Base-by-base conservation (phyloP, 345 rosid genomes). In the Lepidium aucheri region DNA sequence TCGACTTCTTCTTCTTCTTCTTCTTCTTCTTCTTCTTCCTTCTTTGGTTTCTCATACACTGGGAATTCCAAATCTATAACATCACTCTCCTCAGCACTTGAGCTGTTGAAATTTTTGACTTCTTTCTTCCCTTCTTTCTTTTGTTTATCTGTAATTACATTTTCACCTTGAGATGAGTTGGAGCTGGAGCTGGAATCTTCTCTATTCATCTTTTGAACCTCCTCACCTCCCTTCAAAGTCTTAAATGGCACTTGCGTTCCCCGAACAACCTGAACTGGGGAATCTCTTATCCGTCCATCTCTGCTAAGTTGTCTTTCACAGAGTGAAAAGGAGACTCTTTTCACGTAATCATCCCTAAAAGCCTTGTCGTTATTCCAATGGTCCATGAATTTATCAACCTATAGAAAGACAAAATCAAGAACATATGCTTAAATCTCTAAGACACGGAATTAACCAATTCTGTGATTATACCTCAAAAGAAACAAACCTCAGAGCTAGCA, bases 261-360 rank as follows among this genome's bases (percentile, higher is more conserved):
- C 13, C 38, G 56, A 16, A 26, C 82, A 43, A 74, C 77, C 53
- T 78, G 42, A 32, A 82, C 88, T 77, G 74, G 84, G 46, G 83
- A 84, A 70, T 79, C 80, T 78, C 87, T 86, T 1, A 76, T 83
- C 62, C 96, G 78, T 55, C 95, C 96, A 76, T 94, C 99, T 73
- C 78, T 75, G 69, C 88, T 78, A 78, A 91, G 39, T 69, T 80
- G 85, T 45, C 97, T 80, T 45, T 54, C 75, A 74, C 81, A 87
- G 53, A 88, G 80, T 33, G 96, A 94, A 41, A 47, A 13, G 65
- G 87, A 75, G 55, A 79, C 60, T 77, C 96, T 80, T 65, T 83
- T 88, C 54, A 79, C 83, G 15, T 90, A 94, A 67, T 87, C 99
- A 60, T 91, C 95, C 82, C 99, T 82, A 63, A 82, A 81, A 63